A percentile compares a stretch with the other conserved stretches of the same genome.
phyloP scores from a whole-genome alignment of 495 filamentous ascomycete species.

The Hypoxylon intermedium region DNA sequence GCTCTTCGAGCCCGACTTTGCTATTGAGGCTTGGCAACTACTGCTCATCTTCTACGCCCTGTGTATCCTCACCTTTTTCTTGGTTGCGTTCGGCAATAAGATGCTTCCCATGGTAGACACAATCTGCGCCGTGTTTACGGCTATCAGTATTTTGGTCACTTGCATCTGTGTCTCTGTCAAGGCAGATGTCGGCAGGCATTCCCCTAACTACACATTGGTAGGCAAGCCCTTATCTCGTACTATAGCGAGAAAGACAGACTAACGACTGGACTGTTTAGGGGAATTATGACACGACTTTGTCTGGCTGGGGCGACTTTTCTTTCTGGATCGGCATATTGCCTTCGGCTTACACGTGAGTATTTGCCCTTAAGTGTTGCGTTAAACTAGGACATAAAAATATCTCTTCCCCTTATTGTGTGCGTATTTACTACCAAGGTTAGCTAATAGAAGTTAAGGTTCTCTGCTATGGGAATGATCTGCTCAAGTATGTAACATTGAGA shows the following conservation, averaged over 20 bases:
- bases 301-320: conserved; percentile 62
- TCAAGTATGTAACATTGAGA: too few relatives aligned
- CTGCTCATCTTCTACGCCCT: conserved; percentile 63
- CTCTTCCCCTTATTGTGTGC: too few relatives aligned
- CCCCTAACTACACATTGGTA: conserved; percentile 45
- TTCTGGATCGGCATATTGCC: conserved; percentile 63
- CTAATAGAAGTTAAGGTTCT: conserved; percentile 43
- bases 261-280: conserved; percentile 57
- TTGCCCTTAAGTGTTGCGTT: background rate
- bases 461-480: conserved; percentile 68
- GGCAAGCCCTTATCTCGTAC: conserved; percentile 50
- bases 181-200: conserved; percentile 60
- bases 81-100: conserved; percentile 63
- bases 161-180: conserved; percentile 60
- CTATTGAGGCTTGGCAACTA: conserved; percentile 55
- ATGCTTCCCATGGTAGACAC: conserved; percentile 62
- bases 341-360: conserved; percentile 57
- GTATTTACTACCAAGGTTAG: too few relatives aligned
- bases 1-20: conserved; percentile 52
- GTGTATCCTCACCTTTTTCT: conserved; percentile 57
- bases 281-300: conserved; percentile 58
- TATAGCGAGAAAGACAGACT: conserved; percentile 42
- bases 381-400: too few relatives aligned
- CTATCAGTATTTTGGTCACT: conserved; percentile 41
- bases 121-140: conserved; percentile 50